Percentiles rank a stretch among this genome's conserved stretches.
Conservation (phyloP, 371 early-diverging fungal genomes). For the Dichotomocladium elegans region DNA sequence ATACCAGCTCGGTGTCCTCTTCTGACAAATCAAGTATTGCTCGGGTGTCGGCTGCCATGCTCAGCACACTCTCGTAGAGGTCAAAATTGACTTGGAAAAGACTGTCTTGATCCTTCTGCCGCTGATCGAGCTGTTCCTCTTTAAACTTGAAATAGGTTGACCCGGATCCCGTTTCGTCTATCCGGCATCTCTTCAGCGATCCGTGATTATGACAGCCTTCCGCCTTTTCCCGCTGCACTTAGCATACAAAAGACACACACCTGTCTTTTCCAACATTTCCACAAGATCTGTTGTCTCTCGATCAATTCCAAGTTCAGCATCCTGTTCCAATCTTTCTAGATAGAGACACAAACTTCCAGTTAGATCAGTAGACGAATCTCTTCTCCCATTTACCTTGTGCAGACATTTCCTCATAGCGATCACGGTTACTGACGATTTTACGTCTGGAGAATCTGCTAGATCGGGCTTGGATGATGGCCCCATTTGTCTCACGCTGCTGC, state of each 20-base stretch:
- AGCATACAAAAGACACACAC: no score
- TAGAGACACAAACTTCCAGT: no score
- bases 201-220: neutral
- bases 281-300: slow-evolving; percentile 46
- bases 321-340: slow-evolving; percentile 16
- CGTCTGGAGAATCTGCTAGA: slow-evolving; percentile 22
- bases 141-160: slow-evolving; percentile 44
- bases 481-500: slow-evolving; percentile 5
- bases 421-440: slow-evolving; percentile 27
- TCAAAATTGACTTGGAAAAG: slow-evolving; percentile 36
- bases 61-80: slow-evolving; percentile 17
- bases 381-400: slow-evolving; percentile 28
- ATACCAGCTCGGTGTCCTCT: slow-evolving; percentile 26
- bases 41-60: slow-evolving; percentile 14
- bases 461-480: slow-evolving; percentile 6
- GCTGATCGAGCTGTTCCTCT: slow-evolving; percentile 26
- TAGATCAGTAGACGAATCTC: no score
- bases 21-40: slow-evolving; percentile 19
- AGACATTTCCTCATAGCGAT: slow-evolving; percentile 37
- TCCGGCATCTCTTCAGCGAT: neutral
- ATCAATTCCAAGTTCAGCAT: slow-evolving; percentile 48
- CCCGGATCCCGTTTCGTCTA: slow-evolving; percentile 20
- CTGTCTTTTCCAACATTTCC: slow-evolving; percentile 33
- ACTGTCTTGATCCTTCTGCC: slow-evolving; percentile 16
- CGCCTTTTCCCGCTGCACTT: no score